Conservation (phyloP, 176 grass and related monocot species). For the Oryza meyeriana region DNA sequence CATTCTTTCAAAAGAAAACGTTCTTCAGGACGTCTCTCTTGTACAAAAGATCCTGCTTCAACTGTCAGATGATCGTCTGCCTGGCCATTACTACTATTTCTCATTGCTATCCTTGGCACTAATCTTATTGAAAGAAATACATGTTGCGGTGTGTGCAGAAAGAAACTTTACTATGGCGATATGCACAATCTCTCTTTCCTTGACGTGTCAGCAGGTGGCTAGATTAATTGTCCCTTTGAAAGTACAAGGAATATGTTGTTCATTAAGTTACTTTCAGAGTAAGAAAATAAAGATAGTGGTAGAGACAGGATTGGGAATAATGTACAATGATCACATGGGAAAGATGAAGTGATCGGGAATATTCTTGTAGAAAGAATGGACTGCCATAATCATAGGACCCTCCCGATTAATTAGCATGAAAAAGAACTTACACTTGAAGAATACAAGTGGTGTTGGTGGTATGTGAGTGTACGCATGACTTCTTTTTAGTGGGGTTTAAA, state of each 20-base stretch:
- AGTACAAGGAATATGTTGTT: not conserved
- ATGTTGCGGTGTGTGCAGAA: not conserved
- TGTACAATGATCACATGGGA: not conserved
- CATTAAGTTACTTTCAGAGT: not conserved
- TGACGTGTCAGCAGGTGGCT: not conserved
- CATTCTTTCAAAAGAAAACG: not conserved
- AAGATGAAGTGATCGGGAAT: not conserved
- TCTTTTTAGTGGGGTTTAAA: too few relatives aligned
- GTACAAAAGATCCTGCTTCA: not conserved
- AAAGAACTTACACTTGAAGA: too few relatives aligned
- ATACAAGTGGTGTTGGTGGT: too few relatives aligned
- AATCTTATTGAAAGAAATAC: not conserved
- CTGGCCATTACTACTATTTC: not conserved
- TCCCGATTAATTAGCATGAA: too few relatives aligned
- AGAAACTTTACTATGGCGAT: not conserved
- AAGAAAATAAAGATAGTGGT: not conserved
- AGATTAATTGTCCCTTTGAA: not conserved
- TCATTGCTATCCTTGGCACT: not conserved
- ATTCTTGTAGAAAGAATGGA: conserved; percentile 9
- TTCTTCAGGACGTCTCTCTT: not conserved
- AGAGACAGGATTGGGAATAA: not conserved
- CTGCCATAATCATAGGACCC: not conserved
- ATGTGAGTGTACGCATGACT: too few relatives aligned
- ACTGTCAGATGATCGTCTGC: not conserved
- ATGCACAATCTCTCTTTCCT: not conserved